Evolutionary conservation across 1,139 yeast species (phyloP), one percentile per base, ranked within the genome.

Genomic region (Trichomonascaceae sp.): DNA sequence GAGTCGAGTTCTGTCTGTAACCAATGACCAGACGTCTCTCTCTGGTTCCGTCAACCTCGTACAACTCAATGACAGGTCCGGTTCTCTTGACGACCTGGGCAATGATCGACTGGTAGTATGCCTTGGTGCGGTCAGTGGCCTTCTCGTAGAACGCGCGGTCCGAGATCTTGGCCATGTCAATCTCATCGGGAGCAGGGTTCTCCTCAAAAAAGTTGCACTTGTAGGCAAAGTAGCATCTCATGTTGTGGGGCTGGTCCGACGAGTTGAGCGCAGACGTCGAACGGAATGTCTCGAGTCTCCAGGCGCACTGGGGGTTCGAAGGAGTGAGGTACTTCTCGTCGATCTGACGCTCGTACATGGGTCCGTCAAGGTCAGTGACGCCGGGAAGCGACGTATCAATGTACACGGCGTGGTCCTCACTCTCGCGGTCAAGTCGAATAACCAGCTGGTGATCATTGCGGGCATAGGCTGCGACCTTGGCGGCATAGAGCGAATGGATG

Each of bases 11-110:
- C 56, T 80, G 89, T 51, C 77, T 77, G 64, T 73, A 87, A 36
- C 94, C 98, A 53, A 89, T 80, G 34, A 89, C 74, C 43, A 89
- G 76, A 54, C 97, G 70, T 52, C 81, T 77, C 52, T 87, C 96
- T 38, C 70, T 69, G 13, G 78, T 66, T 45, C 79, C 78, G 44
- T 81, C 87, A 36, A 82, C 68, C 37, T 89, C 79, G 52, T 76
- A 78, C 52, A 84, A 81, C 59, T 78, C 87, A 52, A 89, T 84
- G 22, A 85, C 93, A 14, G 98, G 97, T 38, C 97, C 97, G 37
- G 87, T 78, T 44, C 89, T 76, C 39, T 64, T 63, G 35, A 70
- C 65, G n/a, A 77, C 89, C 50, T 76, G 72, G 34, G 66, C 59
- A 54, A 87, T 75, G 43, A 89, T 69, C 35, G 74, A 74, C 37